Conservation (phyloP, 1,139 yeast species). For the Yamadazyma jaroonii region DNA sequence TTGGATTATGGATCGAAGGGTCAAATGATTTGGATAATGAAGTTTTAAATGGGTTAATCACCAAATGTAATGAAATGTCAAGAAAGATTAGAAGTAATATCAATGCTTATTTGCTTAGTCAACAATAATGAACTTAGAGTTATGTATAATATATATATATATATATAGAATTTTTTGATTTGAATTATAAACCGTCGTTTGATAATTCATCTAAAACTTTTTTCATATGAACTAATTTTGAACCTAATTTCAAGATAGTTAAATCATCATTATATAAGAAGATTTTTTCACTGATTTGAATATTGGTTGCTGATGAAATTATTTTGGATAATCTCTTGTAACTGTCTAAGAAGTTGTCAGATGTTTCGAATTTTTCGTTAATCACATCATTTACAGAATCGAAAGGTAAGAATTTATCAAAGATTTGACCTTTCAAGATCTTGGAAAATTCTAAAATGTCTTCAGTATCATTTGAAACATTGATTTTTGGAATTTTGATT, state of each 20-base stretch:
- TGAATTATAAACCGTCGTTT: slow-evolving; percentile 14
- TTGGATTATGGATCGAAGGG: slow-evolving; percentile 57
- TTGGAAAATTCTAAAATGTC: slow-evolving; percentile 28
- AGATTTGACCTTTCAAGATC: slow-evolving; percentile 26
- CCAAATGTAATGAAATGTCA: slow-evolving; percentile 44
- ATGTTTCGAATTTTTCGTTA: slow-evolving; percentile 22
- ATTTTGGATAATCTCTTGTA: slow-evolving; percentile 34
- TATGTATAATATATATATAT: neutral
- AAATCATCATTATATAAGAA: slow-evolving; percentile 33
- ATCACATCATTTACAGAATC: slow-evolving; percentile 28
- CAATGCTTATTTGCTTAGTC: slow-evolving; percentile 20
- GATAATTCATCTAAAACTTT: slow-evolving; percentile 45
- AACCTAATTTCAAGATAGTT: slow-evolving; percentile 32
- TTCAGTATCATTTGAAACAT: slow-evolving; percentile 29
- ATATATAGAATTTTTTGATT: no score
- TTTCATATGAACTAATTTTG: slow-evolving; percentile 42
- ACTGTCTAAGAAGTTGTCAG: slow-evolving; percentile 29
- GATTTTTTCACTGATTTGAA: slow-evolving; percentile 37
- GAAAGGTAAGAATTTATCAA: slow-evolving; percentile 30
- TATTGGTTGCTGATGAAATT: slow-evolving; percentile 36
- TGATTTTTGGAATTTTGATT: slow-evolving; percentile 43
- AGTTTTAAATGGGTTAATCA: slow-evolving; percentile 27
- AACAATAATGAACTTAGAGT: neutral
- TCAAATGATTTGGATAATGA: slow-evolving; percentile 26
- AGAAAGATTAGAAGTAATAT: slow-evolving; percentile 44